A percentile compares a stretch with the other conserved stretches of the same genome.
phyloP scores from a whole-genome alignment of 441 rosid species.

The Rhodomyrtus psidioides region DNA sequence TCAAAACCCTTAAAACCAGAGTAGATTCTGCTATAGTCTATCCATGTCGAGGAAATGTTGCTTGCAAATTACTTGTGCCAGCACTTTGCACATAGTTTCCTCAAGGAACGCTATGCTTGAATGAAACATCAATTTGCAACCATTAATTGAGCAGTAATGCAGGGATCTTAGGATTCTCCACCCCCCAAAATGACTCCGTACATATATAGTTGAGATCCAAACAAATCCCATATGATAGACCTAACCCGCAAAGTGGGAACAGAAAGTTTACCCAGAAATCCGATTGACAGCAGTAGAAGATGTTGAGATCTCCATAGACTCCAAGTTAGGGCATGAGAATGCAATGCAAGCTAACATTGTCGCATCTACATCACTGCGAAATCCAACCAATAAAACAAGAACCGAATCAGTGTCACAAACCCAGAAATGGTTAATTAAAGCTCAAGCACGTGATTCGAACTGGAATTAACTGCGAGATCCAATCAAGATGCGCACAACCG shows the following conservation, averaged over 20 bases:
- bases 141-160: not conserved
- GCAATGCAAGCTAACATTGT: constrained; percentile 91
- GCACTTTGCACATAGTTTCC: not conserved
- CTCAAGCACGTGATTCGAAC: not conserved
- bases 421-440: not conserved
- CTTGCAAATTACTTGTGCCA: not conserved
- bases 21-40: not conserved
- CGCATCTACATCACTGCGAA: constrained; percentile 81
- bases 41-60: not conserved
- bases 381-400: not conserved
- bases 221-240: not conserved
- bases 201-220: not conserved
- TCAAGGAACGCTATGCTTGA: not conserved
- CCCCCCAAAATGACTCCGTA: not conserved
- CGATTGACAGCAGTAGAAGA: constrained; percentile 50
- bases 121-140: not conserved
- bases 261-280: constrained; percentile 61
- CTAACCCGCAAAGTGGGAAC: not conserved
- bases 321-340: constrained; percentile 80
- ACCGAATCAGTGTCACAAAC: not conserved
- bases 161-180: not conserved
- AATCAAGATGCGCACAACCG: not conserved
- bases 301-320: constrained; percentile 61
- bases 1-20: not conserved
- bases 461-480: not conserved